A percentile compares a stretch with the other conserved stretches of the same genome.
phyloP scores from a whole-genome alignment of 768 basidiomycete species.

The Pisolithus sp. region DNA sequence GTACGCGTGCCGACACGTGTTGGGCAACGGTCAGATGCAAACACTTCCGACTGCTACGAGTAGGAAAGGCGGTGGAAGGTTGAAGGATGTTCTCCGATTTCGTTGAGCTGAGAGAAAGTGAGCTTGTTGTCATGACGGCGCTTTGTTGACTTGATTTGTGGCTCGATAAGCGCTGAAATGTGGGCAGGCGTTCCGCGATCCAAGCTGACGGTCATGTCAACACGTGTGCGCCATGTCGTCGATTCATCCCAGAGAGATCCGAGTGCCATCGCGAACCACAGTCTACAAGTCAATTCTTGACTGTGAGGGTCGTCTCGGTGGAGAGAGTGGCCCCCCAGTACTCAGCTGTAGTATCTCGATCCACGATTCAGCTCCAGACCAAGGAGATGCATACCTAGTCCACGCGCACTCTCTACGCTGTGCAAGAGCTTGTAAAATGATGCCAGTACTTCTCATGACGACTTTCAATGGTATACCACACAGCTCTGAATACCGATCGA shows the following conservation, averaged over 20 bases:
- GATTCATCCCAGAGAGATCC: neutral
- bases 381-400: neutral
- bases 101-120: too few relatives aligned
- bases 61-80: too few relatives aligned
- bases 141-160: too few relatives aligned
- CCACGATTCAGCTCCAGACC: neutral
- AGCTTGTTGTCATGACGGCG: too few relatives aligned
- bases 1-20: slow-evolving; percentile 10
- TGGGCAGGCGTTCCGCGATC: neutral
- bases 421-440: neutral
- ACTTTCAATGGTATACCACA: neutral
- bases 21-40: neutral
- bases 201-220: neutral
- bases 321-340: neutral
- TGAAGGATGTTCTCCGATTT: too few relatives aligned
- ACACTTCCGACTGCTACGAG: too few relatives aligned
- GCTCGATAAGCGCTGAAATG: too few relatives aligned
- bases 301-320: neutral
- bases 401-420: neutral
- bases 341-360: neutral
- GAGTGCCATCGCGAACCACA: too few relatives aligned
- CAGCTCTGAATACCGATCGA: neutral
- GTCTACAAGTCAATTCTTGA: neutral
- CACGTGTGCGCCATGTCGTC: neutral
- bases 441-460: neutral